These are phyloP conservation scores for Lantana camara DNA, from an alignment of 257 asterid species.

Conservation along the genomic window DNA sequence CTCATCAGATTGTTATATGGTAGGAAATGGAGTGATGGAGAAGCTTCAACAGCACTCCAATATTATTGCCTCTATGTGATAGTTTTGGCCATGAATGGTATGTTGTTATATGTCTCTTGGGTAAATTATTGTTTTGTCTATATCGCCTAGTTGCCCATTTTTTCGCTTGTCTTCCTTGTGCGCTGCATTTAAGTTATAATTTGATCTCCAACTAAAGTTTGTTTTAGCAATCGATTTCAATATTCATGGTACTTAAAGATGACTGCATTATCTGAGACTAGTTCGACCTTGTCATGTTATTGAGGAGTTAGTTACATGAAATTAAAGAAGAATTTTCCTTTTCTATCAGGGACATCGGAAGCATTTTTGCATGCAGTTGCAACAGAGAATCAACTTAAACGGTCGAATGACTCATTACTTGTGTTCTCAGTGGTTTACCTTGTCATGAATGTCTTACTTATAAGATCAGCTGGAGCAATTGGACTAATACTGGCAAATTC, in stretches of 20 bases:
- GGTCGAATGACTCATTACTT: slow-evolving; percentile 73
- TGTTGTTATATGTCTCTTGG: neutral
- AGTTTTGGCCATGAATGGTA: slow-evolving; percentile 92
- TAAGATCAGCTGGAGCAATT: slow-evolving; percentile 83
- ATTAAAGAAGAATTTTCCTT: neutral
- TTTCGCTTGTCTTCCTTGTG: too few species aligned
- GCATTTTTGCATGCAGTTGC: slow-evolving; percentile 99
- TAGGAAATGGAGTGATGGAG: slow-evolving; percentile 98
- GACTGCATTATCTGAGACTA: neutral
- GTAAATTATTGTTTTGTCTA: neutral
- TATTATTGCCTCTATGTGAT: slow-evolving; percentile 85
- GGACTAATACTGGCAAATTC: slow-evolving; percentile 91
- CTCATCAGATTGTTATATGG: slow-evolving; percentile 86
- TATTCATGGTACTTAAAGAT: too few species aligned
- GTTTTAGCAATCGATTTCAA: too few species aligned
- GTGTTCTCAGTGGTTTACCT: slow-evolving; percentile 77
- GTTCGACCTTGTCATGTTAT: slow-evolving; percentile 5
- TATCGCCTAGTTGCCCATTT: neutral
- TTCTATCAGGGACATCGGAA: slow-evolving; percentile 82
- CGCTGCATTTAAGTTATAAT: neutral
- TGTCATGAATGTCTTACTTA: slow-evolving; percentile 67
- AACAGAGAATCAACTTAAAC: slow-evolving; percentile 74
- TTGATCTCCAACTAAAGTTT: slow-evolving; percentile 7
- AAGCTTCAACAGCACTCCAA: slow-evolving; percentile 84
- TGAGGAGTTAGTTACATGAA: neutral